phyloP scores from a whole-genome alignment of 306 rosid genomes.

The Styphnolobium japonicum region DNA sequence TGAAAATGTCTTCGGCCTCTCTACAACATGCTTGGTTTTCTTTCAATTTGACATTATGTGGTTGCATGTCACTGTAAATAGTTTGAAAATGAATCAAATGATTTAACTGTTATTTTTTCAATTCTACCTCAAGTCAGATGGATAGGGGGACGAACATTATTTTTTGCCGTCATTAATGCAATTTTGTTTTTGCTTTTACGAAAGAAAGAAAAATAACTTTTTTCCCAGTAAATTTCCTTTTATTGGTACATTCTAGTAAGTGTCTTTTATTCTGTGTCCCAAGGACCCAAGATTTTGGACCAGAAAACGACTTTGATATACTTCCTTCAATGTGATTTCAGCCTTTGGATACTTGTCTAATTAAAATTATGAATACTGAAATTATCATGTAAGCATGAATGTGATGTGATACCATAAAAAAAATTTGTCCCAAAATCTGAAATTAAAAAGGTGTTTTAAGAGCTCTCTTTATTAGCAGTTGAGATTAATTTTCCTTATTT shows the following conservation, averaged over 20 bases:
- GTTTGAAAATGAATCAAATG: background rate
- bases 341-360: background rate
- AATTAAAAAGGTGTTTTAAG: too few species aligned
- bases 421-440: too few species aligned
- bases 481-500: background rate
- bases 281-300: background rate
- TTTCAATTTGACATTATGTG: background rate
- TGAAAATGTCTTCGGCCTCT: background rate
- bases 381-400: too few species aligned
- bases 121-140: background rate
- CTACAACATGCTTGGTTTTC: constrained; percentile 8
- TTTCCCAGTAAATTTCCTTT: background rate
- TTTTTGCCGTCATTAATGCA: background rate
- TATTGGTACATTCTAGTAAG: background rate
- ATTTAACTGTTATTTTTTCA: background rate
- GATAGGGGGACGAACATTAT: background rate
- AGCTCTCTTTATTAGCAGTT: background rate
- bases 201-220: background rate
- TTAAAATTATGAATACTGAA: too few species aligned
- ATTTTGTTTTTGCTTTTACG: background rate
- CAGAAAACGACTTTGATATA: background rate
- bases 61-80: background rate
- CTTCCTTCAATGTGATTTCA: background rate
- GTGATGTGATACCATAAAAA: too few species aligned
- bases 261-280: background rate